Conservation (phyloP, 192 early-diverging fungal genomes). For the Thoreauomyces humboldtii region DNA sequence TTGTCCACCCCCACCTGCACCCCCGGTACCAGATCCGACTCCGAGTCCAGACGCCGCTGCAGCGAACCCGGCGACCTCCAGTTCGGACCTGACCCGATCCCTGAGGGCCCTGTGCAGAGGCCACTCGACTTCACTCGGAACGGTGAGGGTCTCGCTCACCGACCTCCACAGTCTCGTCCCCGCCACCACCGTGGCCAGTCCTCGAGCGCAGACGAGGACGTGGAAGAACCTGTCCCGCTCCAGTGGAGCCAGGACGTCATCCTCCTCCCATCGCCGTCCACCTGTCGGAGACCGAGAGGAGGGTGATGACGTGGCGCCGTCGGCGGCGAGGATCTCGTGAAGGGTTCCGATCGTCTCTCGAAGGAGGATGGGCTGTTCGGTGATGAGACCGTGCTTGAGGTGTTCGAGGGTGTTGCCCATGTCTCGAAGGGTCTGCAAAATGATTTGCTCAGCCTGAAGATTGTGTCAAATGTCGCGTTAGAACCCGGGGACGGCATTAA, state of each 20-base stretch:
- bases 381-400: slow-evolving; percentile 17
- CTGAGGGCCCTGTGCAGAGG: background rate
- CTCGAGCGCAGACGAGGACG: slow-evolving; percentile 17
- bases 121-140: background rate
- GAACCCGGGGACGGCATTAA: too few relatives aligned
- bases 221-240: slow-evolving; percentile 20
- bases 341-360: slow-evolving; percentile 1
- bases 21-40: background rate
- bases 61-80: background rate
- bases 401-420: slow-evolving; percentile 1
- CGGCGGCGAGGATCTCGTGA: background rate
- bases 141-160: background rate
- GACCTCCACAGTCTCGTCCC: slow-evolving; percentile 19
- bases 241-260: background rate
- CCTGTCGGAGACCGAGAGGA: background rate
- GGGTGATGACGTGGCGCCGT: background rate
- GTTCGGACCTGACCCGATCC: background rate
- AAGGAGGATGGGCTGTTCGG: background rate
- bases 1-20: background rate
- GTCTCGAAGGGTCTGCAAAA: slow-evolving; percentile 8
- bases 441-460: slow-evolving; percentile 10
- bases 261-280: too few relatives aligned
- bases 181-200: slow-evolving; percentile 5
- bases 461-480: background rate
- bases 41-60: background rate